Base-by-base conservation (phyloP, 305 asterid species). In the Caryopteris hybrid region DNA sequence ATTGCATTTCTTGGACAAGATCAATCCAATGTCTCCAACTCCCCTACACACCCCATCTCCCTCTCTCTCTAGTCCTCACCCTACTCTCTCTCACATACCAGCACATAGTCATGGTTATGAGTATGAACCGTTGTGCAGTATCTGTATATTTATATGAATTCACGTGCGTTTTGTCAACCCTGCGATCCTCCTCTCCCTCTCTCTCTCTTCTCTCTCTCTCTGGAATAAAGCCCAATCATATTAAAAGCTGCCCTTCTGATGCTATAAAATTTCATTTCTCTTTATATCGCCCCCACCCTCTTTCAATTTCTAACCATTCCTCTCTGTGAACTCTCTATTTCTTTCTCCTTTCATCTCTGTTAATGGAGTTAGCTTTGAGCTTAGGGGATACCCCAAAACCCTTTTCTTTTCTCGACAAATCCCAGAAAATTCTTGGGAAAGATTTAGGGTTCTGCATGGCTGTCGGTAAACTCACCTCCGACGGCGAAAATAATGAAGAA, bases 381-480 rank as follows among this genome's bases (percentile, higher is more conserved):
- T 74, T 91, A 58, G 97, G 97, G 0, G 96, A 86, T 20, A 75
- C 86, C 0, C 84, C 88, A 12, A 91, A 91, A 43, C 76, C 84
- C 29, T 79, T 84, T 31, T 25, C 83, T 0, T 81, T 81, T 61
- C 76, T 75, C 21, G 86, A 82, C 8, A 88, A 79, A 23, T 55
- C 85, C 1, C 75, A 79, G 66, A 72, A 76, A 17, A 73, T 71
- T 47, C 41, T 69, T 0, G 74, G 62, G 21, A 68, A 77, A 43
- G 87, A 82, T 57, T 8, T 86, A 79, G 96, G 97, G 83, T 90
- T 90, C 63, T 86, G 94, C 96, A 88, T 90, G 96, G 86, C 68
- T 39, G 42, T 55, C 27, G 83, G 78, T 5, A 74, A 63, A 74
- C 20, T 13, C 10, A 17, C 21, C n/a, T 16, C 76, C n/a, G 79